Base-by-base conservation (phyloP, 306 rosid genomes). In the Mimosa bimucronata region DNA sequence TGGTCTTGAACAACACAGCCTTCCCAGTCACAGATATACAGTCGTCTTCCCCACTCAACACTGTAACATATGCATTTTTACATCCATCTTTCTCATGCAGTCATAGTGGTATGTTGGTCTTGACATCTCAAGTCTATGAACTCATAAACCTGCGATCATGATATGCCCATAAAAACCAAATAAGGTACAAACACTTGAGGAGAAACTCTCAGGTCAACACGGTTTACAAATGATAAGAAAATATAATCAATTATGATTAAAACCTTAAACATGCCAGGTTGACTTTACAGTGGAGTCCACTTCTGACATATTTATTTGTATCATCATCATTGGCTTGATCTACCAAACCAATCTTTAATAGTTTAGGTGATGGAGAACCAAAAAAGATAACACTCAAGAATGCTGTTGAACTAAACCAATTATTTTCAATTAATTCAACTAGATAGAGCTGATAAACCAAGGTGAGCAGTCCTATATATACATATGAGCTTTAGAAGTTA, bases 1-100 rank as follows among this genome's bases (percentile, higher is more conserved):
- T 38, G 70, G 75, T 62, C 78, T 70, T 46, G 57, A 79, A 71
- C 79, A 81, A 66, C 77, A 75, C 67, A 53, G 55, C n/a, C 44
- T 34, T 30, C 76, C 44, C 79, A 66, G 13, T 75, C 46, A 45
- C n/a, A 11, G 52, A 50, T 34, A 34, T 34, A 61, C 71, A 42
- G 37, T 37, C 42, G 26, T 68, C 58, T 50, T 73, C 71, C 75
- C 60, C 81, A 26, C 23, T 58, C 15, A 57, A 57, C 64, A 57
- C 31, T 58, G 34, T 48, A 72, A 40, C 21, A 37, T 77, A 73
- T 74, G 60, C 83, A 74, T 73, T 55, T 66, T 77, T 73, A 5
- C 57, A 37, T 65, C 77, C 61, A 78, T 58, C 52, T 64, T 79
- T 76, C 76, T 25, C 38, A 75, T 5, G 64, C 57, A 1, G 19